Evolutionary conservation across 768 basidiomycete genomes (phyloP), one percentile per base, ranked within the genome.

Genomic region (Boletellus emodensis): DNA sequence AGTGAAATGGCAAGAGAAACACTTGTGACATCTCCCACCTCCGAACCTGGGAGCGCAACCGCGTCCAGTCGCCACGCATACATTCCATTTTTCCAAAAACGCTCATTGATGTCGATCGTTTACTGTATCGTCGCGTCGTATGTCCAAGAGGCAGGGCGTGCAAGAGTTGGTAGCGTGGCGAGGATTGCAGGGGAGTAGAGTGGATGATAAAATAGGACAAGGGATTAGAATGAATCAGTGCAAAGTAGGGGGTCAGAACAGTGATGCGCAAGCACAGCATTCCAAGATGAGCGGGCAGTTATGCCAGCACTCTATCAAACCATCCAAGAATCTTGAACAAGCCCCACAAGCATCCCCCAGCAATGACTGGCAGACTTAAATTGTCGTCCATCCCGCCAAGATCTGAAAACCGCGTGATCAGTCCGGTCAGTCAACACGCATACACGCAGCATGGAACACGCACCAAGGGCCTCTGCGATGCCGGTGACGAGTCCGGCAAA

Each of bases 321-420:
- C 63, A 72, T 35, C 69, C 71, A 3, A 75, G 59, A 15, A 70
- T 52, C 55, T 72, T 75, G 69, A 76, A 75, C 20, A 80, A 73
- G 3, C 72, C 74, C 81, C 81, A 85, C 28, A 85, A 64, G 56
- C 80, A 76, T 2, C 82, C 87, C 3, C 93, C 93, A 6, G 90
- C 84, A 48, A 94, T 81, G 62, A 95, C 83, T 4, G 94, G 94
- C 22, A 96, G 70, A 8, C 90, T 94, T 22, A 96, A 67, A 64
- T 96, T 95, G 63, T 96, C 94, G 61, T 96, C 94, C 35, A 92
- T 64, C 0, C 78, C 79, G 15, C 91, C 91, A 3, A 95, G 74
- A 66, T 94, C 91, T 95, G 63, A 37, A 12, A 28, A 0, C 28
- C 40, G 35, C 44, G 43, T 35, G 39, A 45, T 7, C 28, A 22